phyloP scores from a whole-genome alignment of 768 basidiomycete species.

The Podaxis sp. region DNA sequence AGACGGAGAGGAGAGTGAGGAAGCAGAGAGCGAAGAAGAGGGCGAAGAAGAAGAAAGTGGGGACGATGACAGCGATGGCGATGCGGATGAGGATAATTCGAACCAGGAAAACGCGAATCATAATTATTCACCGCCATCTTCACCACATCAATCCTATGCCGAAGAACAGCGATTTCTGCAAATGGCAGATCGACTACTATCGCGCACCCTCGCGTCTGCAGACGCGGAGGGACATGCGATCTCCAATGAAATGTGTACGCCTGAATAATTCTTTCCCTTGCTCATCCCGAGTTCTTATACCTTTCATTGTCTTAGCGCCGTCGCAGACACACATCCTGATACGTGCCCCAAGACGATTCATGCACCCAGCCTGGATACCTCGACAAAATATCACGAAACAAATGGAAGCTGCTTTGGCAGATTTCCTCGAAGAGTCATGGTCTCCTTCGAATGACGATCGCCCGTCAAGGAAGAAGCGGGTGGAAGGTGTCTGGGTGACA shows the following conservation, averaged over 20 bases:
- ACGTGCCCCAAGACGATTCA: slow-evolving; percentile 46
- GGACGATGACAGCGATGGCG: slow-evolving; percentile 1
- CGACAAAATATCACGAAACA: slow-evolving; percentile 39
- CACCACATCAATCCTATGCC: slow-evolving; percentile 24
- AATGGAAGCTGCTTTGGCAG: slow-evolving; percentile 38
- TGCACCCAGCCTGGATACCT: slow-evolving; percentile 47
- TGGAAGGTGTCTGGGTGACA: slow-evolving; percentile 53
- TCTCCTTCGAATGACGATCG: background rate
- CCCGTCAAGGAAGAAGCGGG: slow-evolving; percentile 22
- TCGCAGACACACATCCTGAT: slow-evolving; percentile 48
- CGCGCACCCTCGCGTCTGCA: slow-evolving; percentile 35
- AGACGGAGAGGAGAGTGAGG: slow-evolving; percentile 9
- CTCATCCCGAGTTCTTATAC: background rate
- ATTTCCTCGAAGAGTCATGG: slow-evolving; percentile 40
- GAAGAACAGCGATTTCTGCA: slow-evolving; percentile 33
- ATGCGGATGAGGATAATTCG: slow-evolving; percentile 15
- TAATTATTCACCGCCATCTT: slow-evolving; percentile 8
- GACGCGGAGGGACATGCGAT: slow-evolving; percentile 34
- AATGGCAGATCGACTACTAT: slow-evolving; percentile 34
- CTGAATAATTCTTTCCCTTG: background rate
- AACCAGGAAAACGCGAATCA: background rate
- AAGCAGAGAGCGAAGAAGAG: slow-evolving; percentile 6
- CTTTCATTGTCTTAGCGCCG: slow-evolving; percentile 30
- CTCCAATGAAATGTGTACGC: slow-evolving; percentile 35
- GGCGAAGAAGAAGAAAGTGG: slow-evolving; percentile 13